Evolutionary conservation across 352 stramenopile species (phyloP).

Genomic region (Globisporangium radiosum): DNA sequence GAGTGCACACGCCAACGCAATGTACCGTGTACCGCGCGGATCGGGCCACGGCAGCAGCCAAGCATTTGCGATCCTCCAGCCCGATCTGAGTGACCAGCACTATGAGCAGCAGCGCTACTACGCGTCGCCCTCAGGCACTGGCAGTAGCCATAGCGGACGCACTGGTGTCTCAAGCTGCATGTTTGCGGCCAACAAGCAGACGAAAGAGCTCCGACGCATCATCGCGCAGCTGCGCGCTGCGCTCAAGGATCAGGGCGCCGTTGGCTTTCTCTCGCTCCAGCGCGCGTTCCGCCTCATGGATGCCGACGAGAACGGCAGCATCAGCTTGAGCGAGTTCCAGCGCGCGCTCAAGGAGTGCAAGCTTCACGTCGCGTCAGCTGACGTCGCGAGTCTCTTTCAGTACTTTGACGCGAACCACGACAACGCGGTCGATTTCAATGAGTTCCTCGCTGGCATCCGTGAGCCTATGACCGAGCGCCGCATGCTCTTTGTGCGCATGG

Average conservation of each 20-base stretch:
- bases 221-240: constrained; percentile 39
- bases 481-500: constrained; percentile 73
- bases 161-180: constrained; percentile 5
- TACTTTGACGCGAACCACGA: constrained; percentile 86
- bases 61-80: constrained; percentile 55
- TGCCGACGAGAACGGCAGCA: constrained; percentile 55
- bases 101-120: constrained; percentile 13
- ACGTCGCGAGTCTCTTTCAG: constrained; percentile 66
- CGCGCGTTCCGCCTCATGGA: constrained; percentile 73
- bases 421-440: constrained; percentile 70
- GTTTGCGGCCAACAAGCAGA: constrained; percentile 31
- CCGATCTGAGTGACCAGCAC: constrained; percentile 40
- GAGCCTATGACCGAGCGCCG: constrained; percentile 79
- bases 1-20: background rate
- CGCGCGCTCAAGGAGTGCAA: constrained; percentile 49
- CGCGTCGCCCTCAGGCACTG: background rate
- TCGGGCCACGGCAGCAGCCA: constrained; percentile 45
- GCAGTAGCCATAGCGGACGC: constrained; percentile 2
- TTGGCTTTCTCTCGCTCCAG: constrained; percentile 70
- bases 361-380: constrained; percentile 39
- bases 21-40: constrained; percentile 18
- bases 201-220: constrained; percentile 55
- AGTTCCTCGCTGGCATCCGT: constrained; percentile 81
- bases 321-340: constrained; percentile 77
- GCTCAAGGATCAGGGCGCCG: constrained; percentile 57